Evolutionary conservation across 257 asterid species (phyloP).

Genomic region (Solanum ossicruentum): DNA sequence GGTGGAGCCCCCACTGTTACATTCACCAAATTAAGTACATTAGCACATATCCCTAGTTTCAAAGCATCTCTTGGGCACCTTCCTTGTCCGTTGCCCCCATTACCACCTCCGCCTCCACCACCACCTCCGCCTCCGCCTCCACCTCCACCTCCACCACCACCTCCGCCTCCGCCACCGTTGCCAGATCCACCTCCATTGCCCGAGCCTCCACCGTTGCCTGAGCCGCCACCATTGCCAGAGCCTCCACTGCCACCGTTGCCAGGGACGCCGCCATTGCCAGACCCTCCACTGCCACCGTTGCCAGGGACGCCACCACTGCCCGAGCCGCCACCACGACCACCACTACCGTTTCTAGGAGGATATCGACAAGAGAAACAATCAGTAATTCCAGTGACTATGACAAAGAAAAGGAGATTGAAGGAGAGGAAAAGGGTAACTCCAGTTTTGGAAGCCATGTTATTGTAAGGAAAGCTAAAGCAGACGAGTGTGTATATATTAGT

Average conservation of each 20-base stretch:
- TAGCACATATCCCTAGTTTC: constrained; percentile 19
- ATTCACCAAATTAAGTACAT: constrained; percentile 4
- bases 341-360: neutral
- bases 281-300: neutral
- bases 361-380: neutral
- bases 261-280: neutral
- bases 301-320: neutral
- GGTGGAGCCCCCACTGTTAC: constrained; percentile 12
- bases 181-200: neutral
- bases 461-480: neutral
- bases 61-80: constrained; percentile 15
- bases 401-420: constrained; percentile 8
- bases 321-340: neutral
- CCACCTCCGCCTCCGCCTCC: neutral
- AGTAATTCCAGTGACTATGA: constrained; percentile 2
- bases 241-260: neutral
- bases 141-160: accelerated
- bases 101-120: neutral
- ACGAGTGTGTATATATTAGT: too few relatives aligned
- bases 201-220: neutral
- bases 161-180: neutral
- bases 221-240: neutral
- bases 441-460: constrained; percentile 3
- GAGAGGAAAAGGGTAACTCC: neutral
- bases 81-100: neutral